Base-by-base conservation (phyloP, 805 yeast genomes). In the Monosporozyma servazzii region DNA sequence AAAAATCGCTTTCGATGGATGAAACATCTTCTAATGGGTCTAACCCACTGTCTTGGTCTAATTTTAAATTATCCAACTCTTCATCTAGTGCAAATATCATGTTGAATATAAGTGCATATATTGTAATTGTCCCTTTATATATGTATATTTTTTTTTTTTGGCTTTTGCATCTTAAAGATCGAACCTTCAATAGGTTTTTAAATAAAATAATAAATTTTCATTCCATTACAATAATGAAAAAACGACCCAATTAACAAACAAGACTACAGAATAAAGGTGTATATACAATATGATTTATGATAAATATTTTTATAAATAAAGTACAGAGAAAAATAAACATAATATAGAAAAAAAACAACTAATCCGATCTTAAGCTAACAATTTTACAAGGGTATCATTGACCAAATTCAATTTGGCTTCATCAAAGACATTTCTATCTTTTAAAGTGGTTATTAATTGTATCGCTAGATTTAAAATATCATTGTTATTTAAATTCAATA, bases 401-500 rank as follows among this genome's bases (percentile, higher is more conserved):
- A 27, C 44, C 8, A 40, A 20, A 40, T 40, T 40, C 29, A 40
- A 40, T 40, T 20, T 21, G 23, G 44, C 44, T 40, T 40, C 44
- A 21, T 40, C 44, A 40, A 40, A 40, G 17, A 40, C 44, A 40
- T 40, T 40, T 40, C 44, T 40, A 40, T 40, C 44, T 40, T 21
- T 40, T 13, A 40, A 23, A 3, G 66, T 65, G 45, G 63, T 59
- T 15, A 59, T 57, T 41, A 89, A 74, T 48, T 83, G 75, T 50
- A 75, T 72, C 41, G 85, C 74, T 58, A 89, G 73, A 56, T 78
- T 77, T 46, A 82, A 51, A 46, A 88, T 81, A 63, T 89, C 88
- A 23, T 75, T 79, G 23, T 77, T 75, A 33, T 80, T 74, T 58
- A 89, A 73, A 61, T 86, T 85, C 60, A 84, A 78, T 41, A 88